A percentile compares a stretch with the other conserved stretches of the same genome.
Conservation (phyloP, 495 filamentous ascomycete genomes). For the Talaromyces liani region DNA sequence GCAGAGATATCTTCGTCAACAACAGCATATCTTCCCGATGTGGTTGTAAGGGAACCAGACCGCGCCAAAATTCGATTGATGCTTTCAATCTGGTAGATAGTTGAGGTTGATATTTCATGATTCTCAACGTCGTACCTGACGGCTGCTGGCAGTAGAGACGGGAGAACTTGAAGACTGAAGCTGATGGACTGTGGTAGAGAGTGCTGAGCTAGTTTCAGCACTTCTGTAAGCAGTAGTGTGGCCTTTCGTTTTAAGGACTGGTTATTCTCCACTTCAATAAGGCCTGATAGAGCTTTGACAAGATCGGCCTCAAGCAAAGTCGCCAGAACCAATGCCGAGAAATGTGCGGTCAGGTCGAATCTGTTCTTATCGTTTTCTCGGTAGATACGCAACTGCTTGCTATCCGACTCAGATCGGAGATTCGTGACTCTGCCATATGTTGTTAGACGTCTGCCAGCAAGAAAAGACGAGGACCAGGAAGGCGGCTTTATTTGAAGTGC, state of each 20-base stretch:
- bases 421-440: constrained; percentile 91
- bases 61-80: constrained; percentile 90
- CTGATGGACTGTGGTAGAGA: constrained; percentile 75
- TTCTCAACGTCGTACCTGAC: constrained; percentile 60
- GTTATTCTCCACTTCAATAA: constrained; percentile 66
- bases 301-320: constrained; percentile 79
- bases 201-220: constrained; percentile 78
- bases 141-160: constrained; percentile 70
- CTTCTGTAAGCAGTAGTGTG: constrained; percentile 81
- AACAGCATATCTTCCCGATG: constrained; percentile 29
- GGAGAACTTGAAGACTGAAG: constrained; percentile 73
- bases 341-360: constrained; percentile 86
- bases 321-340: constrained; percentile 81
- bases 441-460: constrained; percentile 85
- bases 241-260: constrained; percentile 78
- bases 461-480: constrained; percentile 91
- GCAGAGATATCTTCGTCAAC: constrained; percentile 40
- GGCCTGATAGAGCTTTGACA: constrained; percentile 54
- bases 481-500: constrained; percentile 90
- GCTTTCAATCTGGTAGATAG: constrained; percentile 95
- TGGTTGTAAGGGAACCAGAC: constrained; percentile 43
- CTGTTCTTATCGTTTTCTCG: constrained; percentile 59
- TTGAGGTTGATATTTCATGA: constrained; percentile 73
- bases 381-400: constrained; percentile 27
- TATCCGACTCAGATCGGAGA: constrained; percentile 58